Percentiles rank a stretch among this genome's conserved stretches.
phyloP scores from a whole-genome alignment of 371 early-diverging fungal species.

The Mortierella sp. region DNA sequence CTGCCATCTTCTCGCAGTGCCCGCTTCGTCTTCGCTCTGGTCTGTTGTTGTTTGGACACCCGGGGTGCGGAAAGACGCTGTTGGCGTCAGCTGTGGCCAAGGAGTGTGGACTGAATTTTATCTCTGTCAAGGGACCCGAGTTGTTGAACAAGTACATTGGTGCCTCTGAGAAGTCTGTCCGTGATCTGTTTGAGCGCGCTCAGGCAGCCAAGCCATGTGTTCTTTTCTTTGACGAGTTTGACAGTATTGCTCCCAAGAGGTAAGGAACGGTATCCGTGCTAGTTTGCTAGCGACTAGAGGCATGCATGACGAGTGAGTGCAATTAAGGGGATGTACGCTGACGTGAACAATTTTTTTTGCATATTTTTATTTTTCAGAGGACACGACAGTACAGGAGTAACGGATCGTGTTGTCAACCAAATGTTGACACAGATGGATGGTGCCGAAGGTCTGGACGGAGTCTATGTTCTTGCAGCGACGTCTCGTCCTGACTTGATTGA shows the following conservation, averaged over 20 bases:
- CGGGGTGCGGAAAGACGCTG: constrained; percentile 96
- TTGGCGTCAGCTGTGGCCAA: constrained; percentile 95
- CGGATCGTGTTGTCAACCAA: constrained; percentile 97
- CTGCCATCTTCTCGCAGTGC: constrained; percentile 88
- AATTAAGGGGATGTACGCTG: not conserved
- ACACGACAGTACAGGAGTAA: constrained; percentile 94
- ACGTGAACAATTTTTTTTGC: not conserved
- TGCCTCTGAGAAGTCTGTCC: constrained; percentile 87
- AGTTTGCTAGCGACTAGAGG: no score
- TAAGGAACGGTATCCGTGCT: constrained; percentile 27
- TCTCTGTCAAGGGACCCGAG: constrained; percentile 97
- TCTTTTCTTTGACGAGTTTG: constrained; percentile 98
- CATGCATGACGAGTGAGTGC: not conserved
- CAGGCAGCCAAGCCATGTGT: constrained; percentile 92
- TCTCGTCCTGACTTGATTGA: constrained; percentile 99
- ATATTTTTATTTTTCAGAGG: constrained; percentile 67
- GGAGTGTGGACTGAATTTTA: constrained; percentile 94
- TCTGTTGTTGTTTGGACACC: constrained; percentile 94
- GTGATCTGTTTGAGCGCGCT: constrained; percentile 96
- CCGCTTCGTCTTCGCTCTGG: constrained; percentile 93
- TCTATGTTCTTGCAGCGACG: constrained; percentile 96
- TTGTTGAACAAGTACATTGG: constrained; percentile 98
- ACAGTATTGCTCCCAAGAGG: constrained; percentile 93
- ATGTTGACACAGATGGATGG: constrained; percentile 98
- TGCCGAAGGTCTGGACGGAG: constrained; percentile 91